Base-by-base conservation (phyloP, 352 stramenopile species). In the Phytophthora cryptogea region DNA sequence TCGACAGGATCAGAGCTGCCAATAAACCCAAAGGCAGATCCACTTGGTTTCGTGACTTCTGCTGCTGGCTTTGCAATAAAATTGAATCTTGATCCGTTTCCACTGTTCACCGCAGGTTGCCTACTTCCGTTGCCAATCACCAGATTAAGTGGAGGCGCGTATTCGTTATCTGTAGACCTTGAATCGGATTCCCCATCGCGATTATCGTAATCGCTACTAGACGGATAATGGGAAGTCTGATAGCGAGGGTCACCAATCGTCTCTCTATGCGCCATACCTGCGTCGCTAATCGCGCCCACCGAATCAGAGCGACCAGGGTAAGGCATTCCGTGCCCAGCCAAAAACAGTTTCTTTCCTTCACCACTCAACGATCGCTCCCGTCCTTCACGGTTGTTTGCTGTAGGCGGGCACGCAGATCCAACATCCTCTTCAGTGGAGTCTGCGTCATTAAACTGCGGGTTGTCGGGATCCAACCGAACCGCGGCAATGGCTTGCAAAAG, bases 11-110 rank as follows among this genome's bases (percentile, higher is more conserved):
- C 63, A 8, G 66, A 63, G 16, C 54, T 77, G 4, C 73, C 59
- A 53, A 96, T 91, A 52, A 96, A 96, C 1, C 78, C 82, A 40
- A 96, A 96, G 2, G 87, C 85, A 14, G 87, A 96, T 27, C 58
- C 65, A 43, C 64, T 68, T 14, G 55, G 30, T 43, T 68, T 60
- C 0, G 50, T 28, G 11, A 16, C 27, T 62, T 65, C 63, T 32
- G 59, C 16, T 40, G 43, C 42, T 35, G 60, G n/a, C 42, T 66
- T 46, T 30, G 44, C 65, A 35, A 77, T 72, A 32, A 65, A 70
- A 52, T 74, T 71, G 39, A 76, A 79, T 3, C 69, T 58, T 35
- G 64, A 72, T 39, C 41, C 54, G 2, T 67, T 64, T 1, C 27
- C 49, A 47, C 52, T 74, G 14, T 57, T 54, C n/a, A 59, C 30